phyloP scores from a whole-genome alignment of 1,284 basidiomycete genomes.

The Tremellales sp. region DNA sequence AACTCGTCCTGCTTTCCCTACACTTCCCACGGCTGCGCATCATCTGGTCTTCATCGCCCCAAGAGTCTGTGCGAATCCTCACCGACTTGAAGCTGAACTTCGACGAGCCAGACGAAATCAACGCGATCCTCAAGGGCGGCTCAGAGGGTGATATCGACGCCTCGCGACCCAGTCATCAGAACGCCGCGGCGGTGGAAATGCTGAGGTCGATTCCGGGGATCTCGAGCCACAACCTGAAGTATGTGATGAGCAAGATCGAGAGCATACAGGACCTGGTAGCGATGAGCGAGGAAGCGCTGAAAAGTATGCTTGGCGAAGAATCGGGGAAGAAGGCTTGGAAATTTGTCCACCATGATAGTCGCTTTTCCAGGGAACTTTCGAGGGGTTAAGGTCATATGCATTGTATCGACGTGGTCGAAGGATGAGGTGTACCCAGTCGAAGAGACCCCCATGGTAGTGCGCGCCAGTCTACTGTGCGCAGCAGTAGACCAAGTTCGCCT shows the following conservation, averaged over 20 bases:
- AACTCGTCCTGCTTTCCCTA: constrained; percentile 82
- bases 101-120: constrained; percentile 72
- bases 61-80: constrained; percentile 87
- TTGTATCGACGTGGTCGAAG: too few relatives aligned
- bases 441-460: too few relatives aligned
- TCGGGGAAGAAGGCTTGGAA: constrained; percentile 73
- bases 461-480: too few relatives aligned
- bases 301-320: constrained; percentile 74
- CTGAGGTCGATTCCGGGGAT: constrained; percentile 59
- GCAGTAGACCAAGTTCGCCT: too few relatives aligned
- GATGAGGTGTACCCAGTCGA: too few relatives aligned
- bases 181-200: constrained; percentile 47
- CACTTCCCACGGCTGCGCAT: constrained; percentile 87
- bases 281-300: constrained; percentile 60
- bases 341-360: constrained; percentile 74
- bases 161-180: constrained; percentile 32
- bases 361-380: too few relatives aligned
- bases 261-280: constrained; percentile 74
- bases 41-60: constrained; percentile 96
- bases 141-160: constrained; percentile 20
- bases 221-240: constrained; percentile 76
- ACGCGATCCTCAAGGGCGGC: constrained; percentile 73
- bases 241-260: constrained; percentile 74
- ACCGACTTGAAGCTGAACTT: constrained; percentile 83
- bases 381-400: too few relatives aligned